Evolutionary conservation across 345 rosid genomes (phyloP).

Genomic region (Hibiscus syriacus): DNA sequence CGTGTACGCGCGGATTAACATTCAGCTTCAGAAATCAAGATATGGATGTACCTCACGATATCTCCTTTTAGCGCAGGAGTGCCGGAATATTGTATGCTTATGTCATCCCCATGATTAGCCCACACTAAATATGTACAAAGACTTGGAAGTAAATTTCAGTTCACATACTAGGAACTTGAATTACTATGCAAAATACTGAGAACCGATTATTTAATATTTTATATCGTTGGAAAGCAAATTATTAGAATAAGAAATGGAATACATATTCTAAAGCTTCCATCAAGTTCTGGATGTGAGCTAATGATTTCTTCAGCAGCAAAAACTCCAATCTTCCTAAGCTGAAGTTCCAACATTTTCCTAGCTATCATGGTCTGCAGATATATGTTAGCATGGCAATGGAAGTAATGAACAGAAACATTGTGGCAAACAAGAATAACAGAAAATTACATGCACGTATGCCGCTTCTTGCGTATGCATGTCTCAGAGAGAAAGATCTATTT

Average conservation of each 20-base stretch:
- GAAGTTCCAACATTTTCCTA: conserved; percentile 77
- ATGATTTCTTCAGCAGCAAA: conserved; percentile 94
- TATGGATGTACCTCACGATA: conserved; percentile 58
- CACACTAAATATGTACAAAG: conserved; percentile 51
- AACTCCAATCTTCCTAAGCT: conserved; percentile 78
- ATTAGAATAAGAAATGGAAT: background rate
- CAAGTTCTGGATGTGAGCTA: conserved; percentile 67
- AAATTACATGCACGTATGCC: background rate
- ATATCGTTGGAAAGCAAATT: conserved; percentile 11
- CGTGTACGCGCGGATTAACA: background rate
- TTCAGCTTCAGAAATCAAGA: background rate
- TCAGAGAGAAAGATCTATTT: background rate
- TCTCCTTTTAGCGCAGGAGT: conserved; percentile 98
- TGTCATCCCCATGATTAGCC: conserved; percentile 98
- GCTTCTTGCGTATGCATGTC: background rate
- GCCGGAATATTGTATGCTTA: conserved; percentile 96
- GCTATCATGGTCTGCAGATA: conserved; percentile 83
- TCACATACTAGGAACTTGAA: conserved; percentile 3
- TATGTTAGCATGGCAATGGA: conserved; percentile 1
- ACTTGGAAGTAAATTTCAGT: conserved; percentile 14
- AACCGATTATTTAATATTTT: background rate
- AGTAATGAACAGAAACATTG: conserved; percentile 10
- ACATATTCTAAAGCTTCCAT: conserved; percentile 76
- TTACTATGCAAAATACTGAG: background rate
- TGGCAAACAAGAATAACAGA: conserved; percentile 11